phyloP scores from a whole-genome alignment of 495 filamentous ascomycete genomes.

The Pyronema domesticum region DNA sequence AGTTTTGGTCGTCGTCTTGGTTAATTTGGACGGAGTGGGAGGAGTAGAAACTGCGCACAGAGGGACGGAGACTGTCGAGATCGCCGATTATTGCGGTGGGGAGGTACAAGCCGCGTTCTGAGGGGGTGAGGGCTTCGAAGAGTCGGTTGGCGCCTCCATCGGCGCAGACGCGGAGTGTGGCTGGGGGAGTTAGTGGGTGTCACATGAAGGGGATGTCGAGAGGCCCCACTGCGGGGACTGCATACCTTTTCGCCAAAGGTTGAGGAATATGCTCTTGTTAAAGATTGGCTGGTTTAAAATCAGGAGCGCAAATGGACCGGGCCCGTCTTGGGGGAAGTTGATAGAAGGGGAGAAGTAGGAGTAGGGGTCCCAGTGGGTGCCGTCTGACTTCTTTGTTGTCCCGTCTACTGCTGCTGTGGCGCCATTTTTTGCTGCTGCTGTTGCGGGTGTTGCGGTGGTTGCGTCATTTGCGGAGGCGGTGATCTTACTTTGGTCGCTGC shows the following conservation, averaged over 20 bases:
- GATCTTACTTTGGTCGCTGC: conserved; percentile 16
- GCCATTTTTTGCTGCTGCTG: background rate
- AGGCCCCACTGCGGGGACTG: background rate
- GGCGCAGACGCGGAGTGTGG: conserved; percentile 44
- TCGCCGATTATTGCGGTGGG: conserved; percentile 68
- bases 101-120: conserved; percentile 24
- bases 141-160: conserved; percentile 83
- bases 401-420: background rate
- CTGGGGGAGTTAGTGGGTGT: conserved; percentile 1
- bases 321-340: conserved; percentile 9
- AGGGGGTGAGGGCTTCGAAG: conserved; percentile 35
- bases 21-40: conserved; percentile 37
- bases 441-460: background rate
- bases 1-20: conserved; percentile 56
- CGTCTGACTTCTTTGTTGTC: background rate
- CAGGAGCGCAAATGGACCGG: conserved; percentile 39
- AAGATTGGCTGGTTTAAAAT: conserved; percentile 57
- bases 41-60: conserved; percentile 43
- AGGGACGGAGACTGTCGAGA: conserved; percentile 57
- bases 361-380: conserved; percentile 37
- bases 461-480: background rate
- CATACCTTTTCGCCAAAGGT: conserved; percentile 43
- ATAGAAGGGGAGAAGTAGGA: conserved; percentile 29
- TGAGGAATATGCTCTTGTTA: conserved; percentile 30
- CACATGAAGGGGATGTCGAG: background rate